These are phyloP conservation scores for Daldinia bambusicola DNA, from an alignment of 495 filamentous ascomycete genomes.

Conservation along the genomic window DNA sequence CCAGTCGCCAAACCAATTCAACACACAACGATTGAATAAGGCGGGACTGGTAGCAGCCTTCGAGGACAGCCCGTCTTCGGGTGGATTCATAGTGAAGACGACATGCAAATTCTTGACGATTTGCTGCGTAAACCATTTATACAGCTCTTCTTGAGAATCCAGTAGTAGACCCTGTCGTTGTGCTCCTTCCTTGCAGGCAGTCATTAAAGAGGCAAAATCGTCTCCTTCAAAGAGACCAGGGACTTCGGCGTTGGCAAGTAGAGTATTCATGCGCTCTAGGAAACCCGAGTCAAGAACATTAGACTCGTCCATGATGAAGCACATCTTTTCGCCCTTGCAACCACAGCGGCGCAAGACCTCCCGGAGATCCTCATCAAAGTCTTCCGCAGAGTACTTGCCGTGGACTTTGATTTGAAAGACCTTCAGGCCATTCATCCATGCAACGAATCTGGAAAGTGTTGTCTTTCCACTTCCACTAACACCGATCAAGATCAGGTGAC, in stretches of 20 bases:
- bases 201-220: conserved; percentile 95
- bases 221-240: conserved; percentile 98
- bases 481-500: conserved; percentile 97
- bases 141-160: conserved; percentile 97
- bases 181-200: conserved; percentile 96
- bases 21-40: conserved; percentile 97
- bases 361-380: conserved; percentile 97
- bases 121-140: conserved; percentile 99
- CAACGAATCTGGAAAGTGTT: conserved; percentile 95
- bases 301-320: conserved; percentile 99
- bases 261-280: conserved; percentile 98
- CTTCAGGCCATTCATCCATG: conserved; percentile 99
- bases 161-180: conserved; percentile 94
- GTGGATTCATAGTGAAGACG: conserved; percentile 99
- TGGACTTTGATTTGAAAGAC: conserved; percentile 99
- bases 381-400: conserved; percentile 96
- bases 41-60: conserved; percentile 98
- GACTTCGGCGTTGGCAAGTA: conserved; percentile 97
- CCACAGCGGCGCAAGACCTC: conserved; percentile 93
- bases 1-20: conserved; percentile 99
- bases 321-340: conserved; percentile 99
- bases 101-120: conserved; percentile 99
- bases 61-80: conserved; percentile 90
- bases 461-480: conserved; percentile 99
- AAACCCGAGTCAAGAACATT: conserved; percentile 99